Evolutionary conservation across 345 rosid species (phyloP).

Genomic region (Ailanthus altissimus): DNA sequence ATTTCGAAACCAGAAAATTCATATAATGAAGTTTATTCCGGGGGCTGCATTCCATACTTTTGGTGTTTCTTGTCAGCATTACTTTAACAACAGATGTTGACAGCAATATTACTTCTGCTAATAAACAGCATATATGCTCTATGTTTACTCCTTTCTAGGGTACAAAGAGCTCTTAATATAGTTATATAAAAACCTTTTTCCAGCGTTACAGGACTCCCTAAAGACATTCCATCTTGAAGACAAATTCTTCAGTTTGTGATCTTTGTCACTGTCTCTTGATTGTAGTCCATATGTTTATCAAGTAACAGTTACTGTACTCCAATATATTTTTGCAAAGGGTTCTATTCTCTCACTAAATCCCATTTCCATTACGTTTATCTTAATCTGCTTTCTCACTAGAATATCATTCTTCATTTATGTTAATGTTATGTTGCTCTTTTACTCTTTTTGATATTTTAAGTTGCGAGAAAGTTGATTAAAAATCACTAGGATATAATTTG

Average conservation of each 20-base stretch:
- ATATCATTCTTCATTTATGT: not conserved
- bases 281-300: not conserved
- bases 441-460: not conserved
- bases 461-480: too few relatives aligned
- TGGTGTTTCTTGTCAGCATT: not conserved
- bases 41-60: not conserved
- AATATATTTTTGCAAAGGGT: not conserved
- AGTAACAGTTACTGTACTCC: not conserved
- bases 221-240: not conserved
- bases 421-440: not conserved
- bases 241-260: not conserved
- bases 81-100: not conserved
- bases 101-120: not conserved
- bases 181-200: not conserved
- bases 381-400: not conserved
- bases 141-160: not conserved
- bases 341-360: not conserved
- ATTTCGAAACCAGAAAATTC: not conserved
- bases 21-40: not conserved
- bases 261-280: not conserved
- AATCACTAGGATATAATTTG: too few relatives aligned
- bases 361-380: not conserved
- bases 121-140: not conserved
- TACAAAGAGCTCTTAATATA: not conserved
- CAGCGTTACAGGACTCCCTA: conserved; percentile 6